phyloP scores from a whole-genome alignment of 2,329 filamentous ascomycete genomes.

The Plenodomus lindquistii region DNA sequence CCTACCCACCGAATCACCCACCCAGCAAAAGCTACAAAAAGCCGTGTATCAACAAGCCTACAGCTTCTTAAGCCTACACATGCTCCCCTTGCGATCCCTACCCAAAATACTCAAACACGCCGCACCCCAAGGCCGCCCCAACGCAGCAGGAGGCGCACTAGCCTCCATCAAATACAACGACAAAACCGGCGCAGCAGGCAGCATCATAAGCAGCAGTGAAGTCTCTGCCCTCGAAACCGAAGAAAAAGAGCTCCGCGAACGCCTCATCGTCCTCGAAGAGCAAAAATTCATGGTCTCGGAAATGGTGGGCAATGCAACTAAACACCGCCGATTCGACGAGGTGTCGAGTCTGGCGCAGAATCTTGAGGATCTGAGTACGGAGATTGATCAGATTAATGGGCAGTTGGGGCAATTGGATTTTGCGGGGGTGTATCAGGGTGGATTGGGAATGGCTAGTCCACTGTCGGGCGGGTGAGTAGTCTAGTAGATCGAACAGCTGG shows the following conservation, averaged over 20 bases:
- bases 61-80: constrained; percentile 83
- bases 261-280: constrained; percentile 83
- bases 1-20: constrained; percentile 70
- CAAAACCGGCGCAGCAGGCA: constrained; percentile 52
- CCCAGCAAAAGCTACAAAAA: constrained; percentile 76
- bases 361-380: constrained; percentile 76
- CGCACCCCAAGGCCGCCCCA: constrained; percentile 53
- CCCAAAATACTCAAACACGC: constrained; percentile 59
- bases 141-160: constrained; percentile 50
- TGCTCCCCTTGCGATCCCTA: constrained; percentile 74
- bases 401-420: constrained; percentile 70
- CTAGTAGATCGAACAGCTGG: neutral
- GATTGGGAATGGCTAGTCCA: constrained; percentile 25
- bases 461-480: too few relatives aligned
- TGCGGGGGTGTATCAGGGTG: constrained; percentile 53
- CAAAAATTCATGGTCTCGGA: constrained; percentile 86
- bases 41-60: constrained; percentile 82
- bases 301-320: constrained; percentile 79
- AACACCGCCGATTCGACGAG: constrained; percentile 81
- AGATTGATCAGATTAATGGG: constrained; percentile 71
- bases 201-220: constrained; percentile 59
- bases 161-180: constrained; percentile 64
- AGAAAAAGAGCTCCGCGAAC: constrained; percentile 79
- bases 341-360: constrained; percentile 79
- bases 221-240: constrained; percentile 75